Evolutionary conservation across 805 yeast genomes (phyloP).

Genomic region (Lachancea nothofagi): DNA sequence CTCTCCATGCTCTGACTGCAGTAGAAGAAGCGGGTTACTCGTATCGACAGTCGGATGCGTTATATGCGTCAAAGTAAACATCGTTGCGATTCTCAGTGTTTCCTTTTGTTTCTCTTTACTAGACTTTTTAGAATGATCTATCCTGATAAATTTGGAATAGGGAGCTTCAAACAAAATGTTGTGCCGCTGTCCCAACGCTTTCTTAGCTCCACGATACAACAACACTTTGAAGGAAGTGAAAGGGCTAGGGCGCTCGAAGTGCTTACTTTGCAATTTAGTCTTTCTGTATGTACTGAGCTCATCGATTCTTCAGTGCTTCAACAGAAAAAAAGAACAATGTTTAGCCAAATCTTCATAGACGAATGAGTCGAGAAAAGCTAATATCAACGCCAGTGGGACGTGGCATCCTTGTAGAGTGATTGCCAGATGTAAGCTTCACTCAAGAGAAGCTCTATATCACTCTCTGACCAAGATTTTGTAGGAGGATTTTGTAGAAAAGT

Average conservation of each 20-base stretch:
- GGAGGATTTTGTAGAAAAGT: slow-evolving; percentile 89
- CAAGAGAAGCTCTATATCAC: slow-evolving; percentile 82
- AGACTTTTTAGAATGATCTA: background rate
- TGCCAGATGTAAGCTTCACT: slow-evolving; percentile 98
- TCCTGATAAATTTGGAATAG: background rate
- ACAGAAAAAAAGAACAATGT: slow-evolving; percentile 5
- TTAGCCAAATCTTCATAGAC: slow-evolving; percentile 3
- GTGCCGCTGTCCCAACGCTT: background rate
- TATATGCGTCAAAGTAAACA: slow-evolving; percentile 48
- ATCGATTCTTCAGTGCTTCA: too few species aligned
- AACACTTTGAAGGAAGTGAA: slow-evolving; percentile 5
- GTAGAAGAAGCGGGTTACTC: slow-evolving; percentile 48
- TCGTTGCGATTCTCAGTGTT: slow-evolving; percentile 17
- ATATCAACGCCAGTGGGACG: slow-evolving; percentile 64
- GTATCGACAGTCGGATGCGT: slow-evolving; percentile 62
- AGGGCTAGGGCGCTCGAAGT: background rate
- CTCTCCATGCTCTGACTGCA: slow-evolving; percentile 37
- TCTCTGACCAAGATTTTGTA: slow-evolving; percentile 77
- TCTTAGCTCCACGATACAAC: background rate
- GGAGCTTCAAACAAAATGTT: background rate
- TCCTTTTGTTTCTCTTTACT: background rate
- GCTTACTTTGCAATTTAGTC: background rate
- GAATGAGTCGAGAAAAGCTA: background rate
- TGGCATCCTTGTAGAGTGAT: slow-evolving; percentile 80
- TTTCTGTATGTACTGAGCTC: background rate